A percentile compares a stretch with the other conserved stretches of the same genome.
phyloP scores from a whole-genome alignment of 148 eudicot genomes.

The Fagopyrum tataricum region DNA sequence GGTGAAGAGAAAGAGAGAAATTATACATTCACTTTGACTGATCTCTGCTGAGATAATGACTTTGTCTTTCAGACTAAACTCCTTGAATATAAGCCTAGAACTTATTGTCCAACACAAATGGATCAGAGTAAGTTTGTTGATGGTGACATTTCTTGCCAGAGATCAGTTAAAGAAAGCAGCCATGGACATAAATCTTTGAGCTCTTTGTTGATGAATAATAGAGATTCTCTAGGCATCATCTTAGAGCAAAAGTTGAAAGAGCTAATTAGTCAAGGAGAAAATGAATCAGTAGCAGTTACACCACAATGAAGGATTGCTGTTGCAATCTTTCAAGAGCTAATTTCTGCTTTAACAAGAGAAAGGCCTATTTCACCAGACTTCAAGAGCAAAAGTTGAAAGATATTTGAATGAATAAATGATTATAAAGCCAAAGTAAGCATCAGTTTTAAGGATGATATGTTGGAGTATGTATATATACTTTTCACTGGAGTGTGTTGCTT shows the following conservation, averaged over 20 bases:
- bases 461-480: no score
- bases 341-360: conserved; percentile 67
- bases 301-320: conserved; percentile 58
- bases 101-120: conserved; percentile 14
- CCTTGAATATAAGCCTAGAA: conserved; percentile 30
- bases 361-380: conserved; percentile 28
- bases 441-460: no score
- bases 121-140: conserved; percentile 17
- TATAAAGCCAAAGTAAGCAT: no score
- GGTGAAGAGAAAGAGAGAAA: conserved; percentile 12
- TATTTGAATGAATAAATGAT: no score
- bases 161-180: conserved; percentile 16
- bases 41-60: conserved; percentile 31
- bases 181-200: conserved; percentile 21
- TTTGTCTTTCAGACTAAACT: conserved; percentile 41
- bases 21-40: conserved; percentile 17
- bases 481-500: no score
- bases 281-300: conserved; percentile 36
- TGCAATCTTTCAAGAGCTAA: conserved; percentile 79
- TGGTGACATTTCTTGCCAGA: conserved; percentile 16
- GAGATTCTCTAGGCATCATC: conserved; percentile 65
- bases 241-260: conserved; percentile 72
- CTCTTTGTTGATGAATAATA: no score
- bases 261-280: conserved; percentile 57
- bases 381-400: no score